phyloP scores from a whole-genome alignment of 352 stramenopile genomes.

The Pythium sp. region DNA sequence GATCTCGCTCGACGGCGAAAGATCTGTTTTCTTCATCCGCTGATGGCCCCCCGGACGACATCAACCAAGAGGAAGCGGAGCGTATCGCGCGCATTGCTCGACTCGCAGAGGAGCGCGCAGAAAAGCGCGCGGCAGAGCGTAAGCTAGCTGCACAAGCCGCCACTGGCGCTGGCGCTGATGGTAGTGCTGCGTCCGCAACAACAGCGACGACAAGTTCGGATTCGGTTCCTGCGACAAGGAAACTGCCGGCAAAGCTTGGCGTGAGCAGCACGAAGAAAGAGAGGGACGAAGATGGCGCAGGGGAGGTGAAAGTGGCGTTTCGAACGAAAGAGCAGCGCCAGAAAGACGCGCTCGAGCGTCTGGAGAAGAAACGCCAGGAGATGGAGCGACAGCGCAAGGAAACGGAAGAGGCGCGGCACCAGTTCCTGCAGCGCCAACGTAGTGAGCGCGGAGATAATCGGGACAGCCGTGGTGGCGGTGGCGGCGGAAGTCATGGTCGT shows the following conservation, averaged over 20 bases:
- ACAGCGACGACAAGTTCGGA: neutral
- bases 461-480: slow-evolving; percentile 8
- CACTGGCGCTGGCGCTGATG: neutral
- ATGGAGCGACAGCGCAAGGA: slow-evolving; percentile 57
- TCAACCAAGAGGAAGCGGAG: slow-evolving; percentile 58
- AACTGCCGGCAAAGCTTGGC: slow-evolving; percentile 30
- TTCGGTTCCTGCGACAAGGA: slow-evolving; percentile 20
- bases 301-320: slow-evolving; percentile 53
- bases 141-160: slow-evolving; percentile 6
- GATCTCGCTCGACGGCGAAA: slow-evolving; percentile 28
- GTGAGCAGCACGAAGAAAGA: neutral
- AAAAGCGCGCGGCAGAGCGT: slow-evolving; percentile 35
- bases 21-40: neutral
- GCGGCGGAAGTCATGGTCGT: slow-evolving; percentile 8
- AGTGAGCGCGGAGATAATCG: slow-evolving; percentile 28
- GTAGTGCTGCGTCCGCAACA: neutral
- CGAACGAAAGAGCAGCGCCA: slow-evolving; percentile 79
- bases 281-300: neutral
- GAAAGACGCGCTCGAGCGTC: slow-evolving; percentile 61
- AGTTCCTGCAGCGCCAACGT: slow-evolving; percentile 62
- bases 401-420: slow-evolving; percentile 49
- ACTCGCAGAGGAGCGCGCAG: slow-evolving; percentile 64
- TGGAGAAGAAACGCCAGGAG: slow-evolving; percentile 72
- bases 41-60: slow-evolving; percentile 18
- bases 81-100: slow-evolving; percentile 70